Evolutionary conservation across 768 basidiomycete genomes (phyloP), one percentile per base, ranked within the genome.

Genomic region (Suillus tomentosus): DNA sequence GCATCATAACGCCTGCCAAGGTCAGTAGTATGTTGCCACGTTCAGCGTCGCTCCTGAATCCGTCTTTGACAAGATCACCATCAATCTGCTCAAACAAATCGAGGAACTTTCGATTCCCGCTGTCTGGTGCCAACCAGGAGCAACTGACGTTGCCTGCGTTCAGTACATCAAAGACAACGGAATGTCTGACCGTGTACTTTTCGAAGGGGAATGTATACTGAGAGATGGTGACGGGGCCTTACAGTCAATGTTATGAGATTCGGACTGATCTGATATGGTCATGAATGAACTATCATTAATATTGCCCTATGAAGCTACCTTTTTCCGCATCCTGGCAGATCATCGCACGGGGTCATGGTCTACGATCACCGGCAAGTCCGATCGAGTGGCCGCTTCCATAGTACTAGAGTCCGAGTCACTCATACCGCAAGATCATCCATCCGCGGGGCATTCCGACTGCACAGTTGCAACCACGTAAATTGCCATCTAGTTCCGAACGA

Each of bases 51-150:
- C 19, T 40, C 45, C 48, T 56, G 43, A 54, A 58, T 60, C 1
- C 37, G 13, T 24, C 45, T 43, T 56, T 24, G 47, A 47, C 24
- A 67, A 94, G 91, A 78, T 94, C 48, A 94, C 92, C 11, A 82
- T 93, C 54, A 79, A 78, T 27, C 67, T 93, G 61, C 76, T 94
- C 69, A 78, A 88, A 72, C 81, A 87, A 64, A 90, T 88, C 9
- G 87, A 88, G 73, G 81, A 81, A n/a, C 83, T 86, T n/a, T 75
- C 76, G n/a, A 75, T 92, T n/a, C 89, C 88, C 6, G 82, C 87
- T 3, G 80, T 95, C 51, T 96, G 95, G 95, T 83, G 96, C 37
- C 95, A 96, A 73, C 95, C 95, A 8, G 94, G 94, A 24, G 92
- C 94, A 8, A 87, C 90, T 67, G 88, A 93, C 69, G 82, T 79